Conservation (phyloP, 805 yeast genomes). For the Ogataea pignaliae region DNA sequence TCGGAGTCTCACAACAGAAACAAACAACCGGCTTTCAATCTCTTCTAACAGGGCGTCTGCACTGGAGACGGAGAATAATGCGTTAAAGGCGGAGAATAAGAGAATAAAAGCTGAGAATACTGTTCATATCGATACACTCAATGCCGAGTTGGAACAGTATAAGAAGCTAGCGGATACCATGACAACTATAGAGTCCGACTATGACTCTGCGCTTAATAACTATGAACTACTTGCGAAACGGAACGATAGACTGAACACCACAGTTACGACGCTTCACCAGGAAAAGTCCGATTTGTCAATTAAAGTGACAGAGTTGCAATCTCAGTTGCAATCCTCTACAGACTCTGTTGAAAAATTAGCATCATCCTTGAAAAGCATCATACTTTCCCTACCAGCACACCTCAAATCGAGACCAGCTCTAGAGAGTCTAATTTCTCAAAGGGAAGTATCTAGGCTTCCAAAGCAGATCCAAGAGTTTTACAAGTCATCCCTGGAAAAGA, state of each 20-base stretch:
- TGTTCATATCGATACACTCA: background rate
- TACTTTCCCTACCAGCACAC: no score
- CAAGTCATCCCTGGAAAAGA: background rate
- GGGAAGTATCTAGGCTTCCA: no score
- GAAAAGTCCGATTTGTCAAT: background rate
- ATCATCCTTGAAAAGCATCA: no score
- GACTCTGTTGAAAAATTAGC: no score
- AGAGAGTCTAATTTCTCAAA: no score
- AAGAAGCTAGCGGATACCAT: slow-evolving; percentile 4
- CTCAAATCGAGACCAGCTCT: no score
- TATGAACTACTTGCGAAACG: slow-evolving; percentile 4
- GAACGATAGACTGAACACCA: slow-evolving; percentile 3
- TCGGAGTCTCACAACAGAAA: background rate
- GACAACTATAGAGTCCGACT: slow-evolving; percentile 6
- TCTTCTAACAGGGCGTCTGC: no score
- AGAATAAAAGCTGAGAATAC: slow-evolving; percentile 4
- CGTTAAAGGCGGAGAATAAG: slow-evolving; percentile 11
- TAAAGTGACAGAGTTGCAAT: no score
- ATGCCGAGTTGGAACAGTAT: slow-evolving; percentile 6
- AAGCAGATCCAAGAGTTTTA: no score
- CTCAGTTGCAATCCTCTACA: no score
- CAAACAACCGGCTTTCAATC: no score
- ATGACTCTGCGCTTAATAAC: slow-evolving; percentile 7
- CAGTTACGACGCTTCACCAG: background rate
- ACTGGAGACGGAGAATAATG: background rate